These are phyloP conservation scores for Trichosporon coremiiforme DNA, from an alignment of 1,284 basidiomycete genomes.

Conservation along the genomic window DNA sequence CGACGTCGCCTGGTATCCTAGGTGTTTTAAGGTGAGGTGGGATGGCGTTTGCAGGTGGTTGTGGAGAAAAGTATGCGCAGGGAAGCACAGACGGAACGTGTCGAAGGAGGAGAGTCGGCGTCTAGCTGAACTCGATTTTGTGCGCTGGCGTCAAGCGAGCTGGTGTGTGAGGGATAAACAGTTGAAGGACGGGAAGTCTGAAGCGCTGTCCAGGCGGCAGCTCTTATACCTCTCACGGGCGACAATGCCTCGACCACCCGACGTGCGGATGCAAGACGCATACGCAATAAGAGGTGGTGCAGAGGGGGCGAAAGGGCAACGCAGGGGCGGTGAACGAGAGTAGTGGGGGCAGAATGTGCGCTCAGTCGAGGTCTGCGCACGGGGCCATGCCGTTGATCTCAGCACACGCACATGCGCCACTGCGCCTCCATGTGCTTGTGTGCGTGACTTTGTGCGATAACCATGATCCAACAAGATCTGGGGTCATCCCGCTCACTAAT, in stretches of 20 bases:
- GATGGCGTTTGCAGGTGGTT: not conserved
- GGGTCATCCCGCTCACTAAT: not conserved
- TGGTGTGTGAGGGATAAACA: not conserved
- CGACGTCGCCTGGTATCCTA: not conserved
- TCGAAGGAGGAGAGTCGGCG: not conserved
- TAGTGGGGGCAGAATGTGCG: not conserved
- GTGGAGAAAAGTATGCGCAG: not conserved
- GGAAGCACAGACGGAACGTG: not conserved
- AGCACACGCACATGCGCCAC: not conserved
- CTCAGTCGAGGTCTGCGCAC: not conserved
- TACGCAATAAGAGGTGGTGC: not conserved
- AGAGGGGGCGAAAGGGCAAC: not conserved
- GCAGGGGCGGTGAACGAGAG: not conserved
- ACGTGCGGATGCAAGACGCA: not conserved
- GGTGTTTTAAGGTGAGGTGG: not conserved
- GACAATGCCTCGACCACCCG: not conserved
- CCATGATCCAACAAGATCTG: not conserved
- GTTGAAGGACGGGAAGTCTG: not conserved
- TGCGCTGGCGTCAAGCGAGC: constrained; percentile 1
- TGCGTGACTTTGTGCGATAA: not conserved
- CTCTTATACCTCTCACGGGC: not conserved
- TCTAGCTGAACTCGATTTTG: not conserved
- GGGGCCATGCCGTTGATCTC: not conserved
- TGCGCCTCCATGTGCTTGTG: not conserved
- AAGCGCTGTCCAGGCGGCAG: not conserved